Percentiles rank a stretch among this genome's conserved stretches.
Conservation (phyloP, 2,329 filamentous ascomycete species). For the Phyllosticta citriasiana region DNA sequence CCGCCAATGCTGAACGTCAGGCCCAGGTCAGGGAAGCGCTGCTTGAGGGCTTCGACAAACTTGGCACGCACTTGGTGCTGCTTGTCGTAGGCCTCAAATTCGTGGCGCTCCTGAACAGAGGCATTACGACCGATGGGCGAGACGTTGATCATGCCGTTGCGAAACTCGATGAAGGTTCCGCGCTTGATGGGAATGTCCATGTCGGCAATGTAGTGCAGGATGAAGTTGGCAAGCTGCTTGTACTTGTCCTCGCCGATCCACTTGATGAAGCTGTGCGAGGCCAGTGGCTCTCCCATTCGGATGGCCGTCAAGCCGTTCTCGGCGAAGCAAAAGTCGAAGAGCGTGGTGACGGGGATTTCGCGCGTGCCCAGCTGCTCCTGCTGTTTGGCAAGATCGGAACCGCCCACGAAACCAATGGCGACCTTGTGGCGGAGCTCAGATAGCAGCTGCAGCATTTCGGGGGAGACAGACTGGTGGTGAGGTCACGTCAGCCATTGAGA, state of each 20-base stretch:
- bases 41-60: slow-evolving; percentile 66
- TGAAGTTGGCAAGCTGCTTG: slow-evolving; percentile 66
- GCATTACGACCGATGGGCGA: slow-evolving; percentile 81
- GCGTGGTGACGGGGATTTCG: slow-evolving; percentile 59
- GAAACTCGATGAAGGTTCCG: slow-evolving; percentile 79
- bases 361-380: slow-evolving; percentile 82
- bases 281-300: slow-evolving; percentile 67
- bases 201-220: slow-evolving; percentile 75
- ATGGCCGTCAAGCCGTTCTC: slow-evolving; percentile 94
- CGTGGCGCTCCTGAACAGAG: slow-evolving; percentile 64
- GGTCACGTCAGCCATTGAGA: background rate
- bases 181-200: slow-evolving; percentile 74
- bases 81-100: slow-evolving; percentile 74
- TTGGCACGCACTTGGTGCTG: slow-evolving; percentile 63
- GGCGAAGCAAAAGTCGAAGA: slow-evolving; percentile 97
- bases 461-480: slow-evolving; percentile 51
- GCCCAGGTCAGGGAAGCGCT: slow-evolving; percentile 73
- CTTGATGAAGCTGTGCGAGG: slow-evolving; percentile 76
- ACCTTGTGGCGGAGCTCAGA: slow-evolving; percentile 73
- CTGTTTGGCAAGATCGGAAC: slow-evolving; percentile 85
- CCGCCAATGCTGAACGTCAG: slow-evolving; percentile 94
- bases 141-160: slow-evolving; percentile 87
- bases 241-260: slow-evolving; percentile 83
- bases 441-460: slow-evolving; percentile 77
- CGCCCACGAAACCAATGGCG: slow-evolving; percentile 86